These are phyloP conservation scores for Noccaea bulbosa DNA, from an alignment of 345 rosid genomes.

Conservation along the genomic window DNA sequence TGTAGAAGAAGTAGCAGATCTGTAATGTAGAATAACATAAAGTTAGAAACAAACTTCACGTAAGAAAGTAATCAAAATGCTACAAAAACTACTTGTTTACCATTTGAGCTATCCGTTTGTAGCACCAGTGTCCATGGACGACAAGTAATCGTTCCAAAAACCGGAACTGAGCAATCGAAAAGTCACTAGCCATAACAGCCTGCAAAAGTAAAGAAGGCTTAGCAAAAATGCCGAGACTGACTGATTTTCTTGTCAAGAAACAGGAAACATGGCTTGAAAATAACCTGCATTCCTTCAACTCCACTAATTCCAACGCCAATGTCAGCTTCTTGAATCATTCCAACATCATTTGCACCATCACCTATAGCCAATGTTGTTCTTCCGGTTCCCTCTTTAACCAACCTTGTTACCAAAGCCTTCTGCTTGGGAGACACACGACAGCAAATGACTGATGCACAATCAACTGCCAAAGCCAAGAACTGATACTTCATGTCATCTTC, in stretches of 20 bases:
- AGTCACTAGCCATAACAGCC: constrained; percentile 99
- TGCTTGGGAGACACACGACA: constrained; percentile 99
- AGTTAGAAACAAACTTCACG: constrained; percentile 17
- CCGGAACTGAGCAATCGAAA: constrained; percentile 91
- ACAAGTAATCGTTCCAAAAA: constrained; percentile 93
- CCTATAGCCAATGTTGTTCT: constrained; percentile 94
- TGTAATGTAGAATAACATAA: constrained; percentile 44
- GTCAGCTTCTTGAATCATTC: constrained; percentile 99
- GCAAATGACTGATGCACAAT: constrained; percentile 95
- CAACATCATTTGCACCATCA: constrained; percentile 99
- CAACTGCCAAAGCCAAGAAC: constrained; percentile 86
- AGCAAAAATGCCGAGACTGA: not conserved
- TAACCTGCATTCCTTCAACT: constrained; percentile 99
- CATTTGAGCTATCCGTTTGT: constrained; percentile 97
- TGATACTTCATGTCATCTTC: constrained; percentile 86
- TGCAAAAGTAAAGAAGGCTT: constrained; percentile 38
- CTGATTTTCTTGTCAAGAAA: not conserved
- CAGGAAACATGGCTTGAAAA: constrained; percentile 8
- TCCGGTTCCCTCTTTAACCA: constrained; percentile 93
- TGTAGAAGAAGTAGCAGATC: constrained; percentile 99
- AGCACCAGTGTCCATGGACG: constrained; percentile 99
- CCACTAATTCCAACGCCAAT: constrained; percentile 99
- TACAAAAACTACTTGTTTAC: constrained; percentile 52
- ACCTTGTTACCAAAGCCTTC: constrained; percentile 90
- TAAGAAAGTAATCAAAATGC: not conserved